Percentiles rank a stretch among this genome's conserved stretches.
These are phyloP conservation scores for Chalaropsis ovoidea DNA, from an alignment of 2,329 filamentous ascomycete species.

Conservation along the genomic window DNA sequence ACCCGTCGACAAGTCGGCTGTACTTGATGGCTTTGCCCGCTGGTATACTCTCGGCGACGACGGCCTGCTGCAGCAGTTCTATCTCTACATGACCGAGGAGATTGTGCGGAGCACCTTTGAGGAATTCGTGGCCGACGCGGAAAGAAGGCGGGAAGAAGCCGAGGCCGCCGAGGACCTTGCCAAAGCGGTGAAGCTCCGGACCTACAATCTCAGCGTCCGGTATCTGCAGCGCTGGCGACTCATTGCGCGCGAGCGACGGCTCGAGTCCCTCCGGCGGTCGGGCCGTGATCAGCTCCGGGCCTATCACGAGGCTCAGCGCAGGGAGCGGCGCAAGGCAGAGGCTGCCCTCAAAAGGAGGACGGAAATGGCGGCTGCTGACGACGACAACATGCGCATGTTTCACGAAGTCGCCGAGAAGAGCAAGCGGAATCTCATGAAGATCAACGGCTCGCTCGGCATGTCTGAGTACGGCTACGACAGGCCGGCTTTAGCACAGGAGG, in stretches of 20 bases:
- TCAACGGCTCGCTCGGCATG: conserved; percentile 30
- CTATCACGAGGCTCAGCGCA: conserved; percentile 37
- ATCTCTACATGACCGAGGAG: conserved; percentile 38
- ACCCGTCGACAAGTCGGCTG: conserved; percentile 15
- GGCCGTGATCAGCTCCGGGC: conserved; percentile 43
- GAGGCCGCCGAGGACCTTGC: conserved; percentile 41
- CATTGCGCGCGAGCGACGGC: conserved; percentile 39
- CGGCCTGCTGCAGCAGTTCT: conserved; percentile 44
- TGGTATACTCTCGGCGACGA: conserved; percentile 48
- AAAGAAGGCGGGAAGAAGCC: conserved; percentile 37
- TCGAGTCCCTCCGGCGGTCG: conserved; percentile 42
- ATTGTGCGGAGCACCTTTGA: conserved; percentile 38
- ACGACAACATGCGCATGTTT: conserved; percentile 21
- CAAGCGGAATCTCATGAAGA: conserved; percentile 33
- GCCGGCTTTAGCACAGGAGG: conserved; percentile 32
- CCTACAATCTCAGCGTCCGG: conserved; percentile 42
- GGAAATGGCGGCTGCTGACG: conserved; percentile 21
- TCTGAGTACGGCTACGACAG: conserved; percentile 26
- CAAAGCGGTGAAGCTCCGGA: conserved; percentile 41
- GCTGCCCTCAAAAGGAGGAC: conserved; percentile 13
- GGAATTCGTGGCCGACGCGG: conserved; percentile 35
- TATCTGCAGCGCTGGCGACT: conserved; percentile 50
- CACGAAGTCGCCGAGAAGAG: conserved; percentile 23
- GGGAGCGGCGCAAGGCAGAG: conserved; percentile 33
- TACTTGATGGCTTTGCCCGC: conserved; percentile 40